Base-by-base conservation (phyloP, 768 basidiomycete species). In the Gelatoporia subvermispora region DNA sequence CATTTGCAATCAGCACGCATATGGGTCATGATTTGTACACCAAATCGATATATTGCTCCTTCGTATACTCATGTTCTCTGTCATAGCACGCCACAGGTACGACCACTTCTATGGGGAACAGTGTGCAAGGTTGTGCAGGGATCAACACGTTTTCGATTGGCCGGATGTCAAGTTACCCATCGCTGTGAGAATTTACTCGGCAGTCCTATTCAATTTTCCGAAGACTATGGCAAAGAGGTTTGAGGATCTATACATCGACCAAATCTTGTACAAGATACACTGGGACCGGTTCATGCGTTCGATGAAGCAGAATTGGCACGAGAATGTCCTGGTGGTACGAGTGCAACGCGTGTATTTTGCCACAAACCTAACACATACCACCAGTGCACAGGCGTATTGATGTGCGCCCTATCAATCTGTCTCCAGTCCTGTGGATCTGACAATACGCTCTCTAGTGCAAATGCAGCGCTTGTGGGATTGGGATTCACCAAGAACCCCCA, bases 81-180 rank as follows among this genome's bases (percentile, higher is more conserved):
- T 13, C 10, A 21, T 4, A 60, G 60, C 54, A 10, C 51, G 40
- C 20, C 47, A 56, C 51, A 47, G 58, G 17, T 63, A 56, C 37
- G 50, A 60, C 39, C 57, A 59, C 18, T 56, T 55, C 50, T 56
- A 58, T 35, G 64, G 64, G n/a, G 59, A 63, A 34, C 45, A 56
- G 3, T 40, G 55, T 22, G 60, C 59, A 2, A 58, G 60, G 16
- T 45, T 63, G 11, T 52, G 56, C 21, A 47, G 62, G 3, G 45
- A 45, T 18, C 62, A 62, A 35, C 48, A 35, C 18, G 47, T 49
- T 35, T 38, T 47, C 22, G 53, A 56, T 9, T 22, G 47, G 18
- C 23, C 35, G 1, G 20, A 41, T 4, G 20, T 31, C 7, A 38
- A 31, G 43, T 23, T 35, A 7, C 25, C 34, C 15, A 3, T 36